Percentiles rank a stretch among this genome's conserved stretches.
Evolutionary conservation across 345 rosid genomes (phyloP).

Genomic region (Pistacia atlantica): DNA sequence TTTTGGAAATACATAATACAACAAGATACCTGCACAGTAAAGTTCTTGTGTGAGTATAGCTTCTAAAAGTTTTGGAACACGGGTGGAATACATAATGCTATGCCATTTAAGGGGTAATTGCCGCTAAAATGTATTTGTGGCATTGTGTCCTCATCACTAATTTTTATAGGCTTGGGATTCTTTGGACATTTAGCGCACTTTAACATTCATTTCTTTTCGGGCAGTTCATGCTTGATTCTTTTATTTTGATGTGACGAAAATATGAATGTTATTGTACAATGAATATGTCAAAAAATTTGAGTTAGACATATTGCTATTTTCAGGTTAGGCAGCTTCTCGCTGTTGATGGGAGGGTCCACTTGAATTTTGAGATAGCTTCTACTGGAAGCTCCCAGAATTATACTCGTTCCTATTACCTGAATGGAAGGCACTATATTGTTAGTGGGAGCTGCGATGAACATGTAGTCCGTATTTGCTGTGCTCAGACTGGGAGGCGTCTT

Average conservation of each 20-base stretch:
- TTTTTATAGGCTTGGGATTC: background rate
- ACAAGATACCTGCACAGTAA: background rate
- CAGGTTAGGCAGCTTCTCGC: conserved; percentile 92
- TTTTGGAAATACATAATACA: background rate
- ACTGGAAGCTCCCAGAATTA: conserved; percentile 86
- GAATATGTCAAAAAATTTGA: background rate
- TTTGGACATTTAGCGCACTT: background rate
- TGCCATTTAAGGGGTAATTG: background rate
- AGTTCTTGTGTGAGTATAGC: background rate
- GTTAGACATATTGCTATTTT: conserved; percentile 23
- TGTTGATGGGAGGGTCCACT: conserved; percentile 84
- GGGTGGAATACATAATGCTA: background rate
- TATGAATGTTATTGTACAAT: background rate
- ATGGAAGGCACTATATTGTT: conserved; percentile 86
- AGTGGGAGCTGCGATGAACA: conserved; percentile 95
- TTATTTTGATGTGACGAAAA: conserved; percentile 10
- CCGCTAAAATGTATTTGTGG: background rate
- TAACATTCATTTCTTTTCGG: background rate
- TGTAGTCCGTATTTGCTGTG: conserved; percentile 85
- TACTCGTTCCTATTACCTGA: conserved; percentile 93
- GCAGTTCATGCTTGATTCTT: background rate
- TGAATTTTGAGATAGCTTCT: conserved; percentile 69
- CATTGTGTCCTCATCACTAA: background rate
- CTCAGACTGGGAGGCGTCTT: conserved; percentile 97
- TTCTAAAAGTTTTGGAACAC: background rate